A percentile compares a stretch with the other conserved stretches of the same genome.
Conservation (phyloP, 192 early-diverging fungal genomes). For the Coemansia sp. region DNA sequence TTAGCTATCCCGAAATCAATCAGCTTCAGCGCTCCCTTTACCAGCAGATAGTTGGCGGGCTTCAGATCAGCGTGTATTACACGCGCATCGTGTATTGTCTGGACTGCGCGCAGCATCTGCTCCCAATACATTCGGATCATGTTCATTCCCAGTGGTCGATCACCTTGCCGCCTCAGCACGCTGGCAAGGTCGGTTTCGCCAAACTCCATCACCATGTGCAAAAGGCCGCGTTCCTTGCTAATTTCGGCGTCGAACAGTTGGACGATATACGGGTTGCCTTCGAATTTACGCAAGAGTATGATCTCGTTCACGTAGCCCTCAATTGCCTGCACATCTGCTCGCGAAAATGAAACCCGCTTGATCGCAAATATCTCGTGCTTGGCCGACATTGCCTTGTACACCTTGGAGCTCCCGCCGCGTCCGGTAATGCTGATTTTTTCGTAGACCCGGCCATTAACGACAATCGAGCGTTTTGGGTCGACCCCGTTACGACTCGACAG, state of each 20-base stretch:
- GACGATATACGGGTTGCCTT: constrained; percentile 72
- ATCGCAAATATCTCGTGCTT: constrained; percentile 71
- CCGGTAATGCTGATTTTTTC: constrained; percentile 65
- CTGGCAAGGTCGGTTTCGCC: constrained; percentile 86
- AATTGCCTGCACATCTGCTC: constrained; percentile 62
- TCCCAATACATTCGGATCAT: constrained; percentile 84
- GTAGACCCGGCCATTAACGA: constrained; percentile 54
- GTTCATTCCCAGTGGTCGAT: constrained; percentile 63
- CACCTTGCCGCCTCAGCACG: constrained; percentile 56
- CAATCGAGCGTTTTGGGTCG: constrained; percentile 42
- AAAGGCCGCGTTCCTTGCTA: constrained; percentile 57
- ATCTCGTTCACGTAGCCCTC: constrained; percentile 87
- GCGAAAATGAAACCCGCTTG: constrained; percentile 79
- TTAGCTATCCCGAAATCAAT: constrained; percentile 99
- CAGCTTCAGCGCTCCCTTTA: constrained; percentile 81
- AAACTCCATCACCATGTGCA: constrained; percentile 86
- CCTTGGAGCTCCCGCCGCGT: constrained; percentile 85
- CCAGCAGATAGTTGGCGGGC: constrained; percentile 93
- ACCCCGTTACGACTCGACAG: not conserved
- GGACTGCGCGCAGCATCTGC: constrained; percentile 91
- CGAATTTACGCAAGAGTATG: constrained; percentile 66
- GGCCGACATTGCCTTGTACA: constrained; percentile 78
- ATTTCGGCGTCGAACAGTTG: constrained; percentile 76
- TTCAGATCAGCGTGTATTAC: constrained; percentile 95
- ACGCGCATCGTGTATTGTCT: constrained; percentile 79